Percentiles rank a stretch among this genome's conserved stretches.
Conservation (phyloP, 805 yeast genomes). For the Candida hungchunana region DNA sequence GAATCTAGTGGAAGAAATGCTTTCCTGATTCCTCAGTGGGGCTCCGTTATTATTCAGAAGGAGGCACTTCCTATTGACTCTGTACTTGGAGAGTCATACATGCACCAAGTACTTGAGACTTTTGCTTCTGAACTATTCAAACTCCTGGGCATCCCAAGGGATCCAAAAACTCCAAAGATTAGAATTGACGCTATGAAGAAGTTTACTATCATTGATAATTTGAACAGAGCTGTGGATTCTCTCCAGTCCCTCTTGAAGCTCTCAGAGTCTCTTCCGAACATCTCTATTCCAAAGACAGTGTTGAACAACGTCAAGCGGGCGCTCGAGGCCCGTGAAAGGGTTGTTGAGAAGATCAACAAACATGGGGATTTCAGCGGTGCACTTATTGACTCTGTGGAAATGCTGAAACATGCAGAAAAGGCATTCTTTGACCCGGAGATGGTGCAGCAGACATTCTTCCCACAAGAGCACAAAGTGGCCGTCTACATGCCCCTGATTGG, state of each 20-base stretch:
- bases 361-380: slow-evolving; percentile 43
- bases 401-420: slow-evolving; percentile 36
- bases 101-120: slow-evolving; percentile 56
- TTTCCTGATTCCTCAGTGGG: slow-evolving; percentile 89
- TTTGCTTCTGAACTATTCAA: slow-evolving; percentile 75
- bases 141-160: slow-evolving; percentile 62
- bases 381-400: slow-evolving; percentile 47
- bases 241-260: slow-evolving; percentile 68
- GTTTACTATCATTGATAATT: slow-evolving; percentile 50
- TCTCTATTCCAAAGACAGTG: slow-evolving; percentile 79
- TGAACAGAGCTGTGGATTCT: slow-evolving; percentile 61
- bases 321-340: slow-evolving; percentile 33
- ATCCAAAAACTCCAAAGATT: slow-evolving; percentile 54
- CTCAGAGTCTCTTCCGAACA: slow-evolving; percentile 63
- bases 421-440: slow-evolving; percentile 93
- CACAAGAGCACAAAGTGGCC: slow-evolving; percentile 93
- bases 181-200: slow-evolving; percentile 67
- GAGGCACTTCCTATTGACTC: slow-evolving; percentile 26
- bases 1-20: slow-evolving; percentile 21
- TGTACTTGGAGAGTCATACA: slow-evolving; percentile 37
- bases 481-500: slow-evolving; percentile 89
- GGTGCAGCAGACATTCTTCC: slow-evolving; percentile 93
- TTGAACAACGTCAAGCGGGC: slow-evolving; percentile 51
- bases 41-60: slow-evolving; percentile 45
- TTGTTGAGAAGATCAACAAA: slow-evolving; percentile 26